Conservation (phyloP, 1,139 yeast species). For the Blastobotrys proliferans region DNA sequence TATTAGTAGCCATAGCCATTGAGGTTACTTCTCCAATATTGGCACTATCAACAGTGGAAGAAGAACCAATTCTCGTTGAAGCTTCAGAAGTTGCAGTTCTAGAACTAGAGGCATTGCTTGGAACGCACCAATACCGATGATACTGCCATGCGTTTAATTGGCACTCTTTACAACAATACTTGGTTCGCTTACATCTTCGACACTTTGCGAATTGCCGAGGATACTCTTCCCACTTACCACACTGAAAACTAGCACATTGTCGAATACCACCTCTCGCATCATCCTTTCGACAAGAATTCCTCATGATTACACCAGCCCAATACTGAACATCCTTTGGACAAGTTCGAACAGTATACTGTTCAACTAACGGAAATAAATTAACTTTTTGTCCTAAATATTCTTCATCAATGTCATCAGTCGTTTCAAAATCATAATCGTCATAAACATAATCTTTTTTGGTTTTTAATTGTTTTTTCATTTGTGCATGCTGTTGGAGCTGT, state of each 20-base stretch:
- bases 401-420: slow-evolving; percentile 5
- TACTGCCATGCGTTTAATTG: slow-evolving; percentile 89
- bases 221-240: slow-evolving; percentile 92
- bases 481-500: too few species aligned
- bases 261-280: slow-evolving; percentile 84
- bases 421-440: slow-evolving; percentile 50
- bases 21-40: too few species aligned
- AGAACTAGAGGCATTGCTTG: not conserved
- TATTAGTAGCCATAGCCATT: too few species aligned
- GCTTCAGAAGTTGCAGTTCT: not conserved
- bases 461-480: not conserved
- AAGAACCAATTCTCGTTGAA: too few species aligned
- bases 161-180: slow-evolving; percentile 89
- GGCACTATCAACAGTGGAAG: too few species aligned
- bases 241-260: slow-evolving; percentile 89
- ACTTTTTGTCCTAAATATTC: slow-evolving; percentile 30
- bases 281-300: slow-evolving; percentile 90
- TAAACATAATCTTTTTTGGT: slow-evolving; percentile 42
- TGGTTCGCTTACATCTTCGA: slow-evolving; percentile 88
- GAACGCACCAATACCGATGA: slow-evolving; percentile 85
- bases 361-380: slow-evolving; percentile 86
- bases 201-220: slow-evolving; percentile 95
- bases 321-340: slow-evolving; percentile 74
- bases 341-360: slow-evolving; percentile 74
- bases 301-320: slow-evolving; percentile 97